Conservation (phyloP, 805 yeast species). For the Myxozyma mucilagina region DNA sequence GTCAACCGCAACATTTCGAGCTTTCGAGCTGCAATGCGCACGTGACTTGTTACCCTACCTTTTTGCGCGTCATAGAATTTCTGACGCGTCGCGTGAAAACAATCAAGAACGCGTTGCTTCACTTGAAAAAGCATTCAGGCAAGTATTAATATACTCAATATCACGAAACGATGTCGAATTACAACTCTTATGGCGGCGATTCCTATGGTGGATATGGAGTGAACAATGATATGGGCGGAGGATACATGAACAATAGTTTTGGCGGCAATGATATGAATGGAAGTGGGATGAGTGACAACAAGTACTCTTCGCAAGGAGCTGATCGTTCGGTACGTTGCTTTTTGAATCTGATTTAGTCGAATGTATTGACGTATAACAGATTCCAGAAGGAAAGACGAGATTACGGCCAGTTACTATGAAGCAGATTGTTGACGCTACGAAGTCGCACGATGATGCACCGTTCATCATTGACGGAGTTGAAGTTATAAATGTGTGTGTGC, state of each 20-base stretch:
- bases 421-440: conserved; percentile 56
- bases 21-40: no score
- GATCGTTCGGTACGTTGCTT: conserved; percentile 18
- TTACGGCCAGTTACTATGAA: conserved; percentile 62
- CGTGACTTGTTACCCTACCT: neutral
- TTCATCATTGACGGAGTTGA: conserved; percentile 53
- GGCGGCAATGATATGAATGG: conserved; percentile 12
- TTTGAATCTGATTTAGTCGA: no score
- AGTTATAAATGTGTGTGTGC: conserved; percentile 20
- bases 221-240: conserved; percentile 19
- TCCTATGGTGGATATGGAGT: conserved; percentile 7
- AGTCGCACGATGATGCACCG: conserved; percentile 56
- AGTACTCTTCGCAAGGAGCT: conserved; percentile 16
- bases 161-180: neutral
- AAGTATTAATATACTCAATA: neutral
- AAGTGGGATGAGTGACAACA: conserved; percentile 3
- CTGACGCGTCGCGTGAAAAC: neutral
- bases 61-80: neutral
- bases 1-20: no score
- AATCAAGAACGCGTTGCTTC: neutral
- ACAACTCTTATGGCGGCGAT: conserved; percentile 6
- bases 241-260: conserved; percentile 9
- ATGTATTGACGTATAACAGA: neutral
- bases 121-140: neutral
- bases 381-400: conserved; percentile 23